Evolutionary conservation across 1,139 yeast species (phyloP).

Genomic region (Candida freyschussii): DNA sequence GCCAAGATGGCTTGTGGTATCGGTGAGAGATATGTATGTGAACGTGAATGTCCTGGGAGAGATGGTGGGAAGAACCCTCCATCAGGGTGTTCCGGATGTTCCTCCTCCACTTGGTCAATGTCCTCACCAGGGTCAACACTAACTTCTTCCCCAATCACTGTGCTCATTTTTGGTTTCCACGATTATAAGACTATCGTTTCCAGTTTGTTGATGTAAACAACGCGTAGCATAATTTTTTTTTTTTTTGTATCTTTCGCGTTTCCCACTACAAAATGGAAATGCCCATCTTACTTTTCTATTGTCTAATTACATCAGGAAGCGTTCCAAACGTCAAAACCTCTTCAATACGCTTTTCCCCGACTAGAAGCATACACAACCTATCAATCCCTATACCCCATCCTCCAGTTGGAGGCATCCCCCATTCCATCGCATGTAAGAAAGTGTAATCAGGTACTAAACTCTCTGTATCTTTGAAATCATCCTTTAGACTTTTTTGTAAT

Average conservation of each 20-base stretch:
- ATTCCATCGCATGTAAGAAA: conserved; percentile 74
- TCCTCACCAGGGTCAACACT: too few relatives aligned
- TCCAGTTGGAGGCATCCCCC: conserved; percentile 96
- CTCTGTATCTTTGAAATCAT: conserved; percentile 52
- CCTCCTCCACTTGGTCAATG: too few relatives aligned
- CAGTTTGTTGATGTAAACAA: too few relatives aligned
- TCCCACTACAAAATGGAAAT: too few relatives aligned
- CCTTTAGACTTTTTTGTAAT: conserved; percentile 47
- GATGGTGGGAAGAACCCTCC: conserved; percentile 27
- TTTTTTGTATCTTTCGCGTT: too few relatives aligned
- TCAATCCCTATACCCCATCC: conserved; percentile 98
- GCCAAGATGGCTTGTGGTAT: conserved; percentile 22
- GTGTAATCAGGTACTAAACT: conserved; percentile 66
- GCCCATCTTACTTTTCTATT: too few relatives aligned
- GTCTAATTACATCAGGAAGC: conserved; percentile 62
- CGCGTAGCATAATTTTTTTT: too few relatives aligned
- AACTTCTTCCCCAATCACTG: too few relatives aligned
- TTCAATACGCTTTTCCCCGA: conserved; percentile 63
- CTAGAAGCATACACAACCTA: conserved; percentile 74
- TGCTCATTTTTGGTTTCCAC: too few relatives aligned
- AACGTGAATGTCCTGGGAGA: conserved; percentile 21
- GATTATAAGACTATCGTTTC: too few relatives aligned
- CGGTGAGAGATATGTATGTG: conserved; percentile 20
- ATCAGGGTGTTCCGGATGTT: too few relatives aligned
- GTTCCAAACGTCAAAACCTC: conserved; percentile 82